Evolutionary conservation across 768 basidiomycete genomes (phyloP).

Genomic region (Cystofilobasidium capitatum): DNA sequence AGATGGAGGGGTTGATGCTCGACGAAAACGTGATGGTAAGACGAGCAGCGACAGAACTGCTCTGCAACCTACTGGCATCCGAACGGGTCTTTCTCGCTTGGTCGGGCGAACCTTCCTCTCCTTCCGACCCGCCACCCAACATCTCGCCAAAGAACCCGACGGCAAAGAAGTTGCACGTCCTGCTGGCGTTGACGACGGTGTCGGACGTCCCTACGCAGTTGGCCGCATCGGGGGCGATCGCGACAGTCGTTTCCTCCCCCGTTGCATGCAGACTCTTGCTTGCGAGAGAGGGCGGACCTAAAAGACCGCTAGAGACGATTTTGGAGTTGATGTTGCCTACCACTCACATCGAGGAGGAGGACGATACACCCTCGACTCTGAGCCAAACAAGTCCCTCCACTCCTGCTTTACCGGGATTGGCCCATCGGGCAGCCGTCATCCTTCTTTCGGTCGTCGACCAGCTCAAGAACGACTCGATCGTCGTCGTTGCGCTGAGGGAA

Average conservation of each 20-base stretch:
- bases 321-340: conserved; percentile 16
- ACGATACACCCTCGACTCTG: conserved; percentile 34
- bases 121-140: neutral
- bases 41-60: conserved; percentile 77
- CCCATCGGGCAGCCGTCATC: conserved; percentile 71
- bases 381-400: conserved; percentile 32
- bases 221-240: conserved; percentile 85
- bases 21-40: conserved; percentile 75
- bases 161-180: conserved; percentile 53
- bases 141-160: conserved; percentile 31
- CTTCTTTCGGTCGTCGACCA: conserved; percentile 51
- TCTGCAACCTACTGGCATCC: conserved; percentile 80
- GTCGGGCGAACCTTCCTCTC: conserved; percentile 36
- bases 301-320: neutral
- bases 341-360: conserved; percentile 35
- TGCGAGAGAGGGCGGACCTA: conserved; percentile 32
- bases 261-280: conserved; percentile 15
- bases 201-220: conserved; percentile 74
- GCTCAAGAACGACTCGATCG: neutral
- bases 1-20: conserved; percentile 35
- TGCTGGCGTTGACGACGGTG: conserved; percentile 75
- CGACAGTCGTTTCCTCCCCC: conserved; percentile 57
- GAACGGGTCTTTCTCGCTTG: conserved; percentile 68
- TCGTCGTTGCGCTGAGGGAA: neutral
- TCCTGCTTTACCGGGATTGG: conserved; percentile 48